Evolutionary conservation across 176 grass and related monocot species (phyloP), one percentile per base, ranked within the genome.

Genomic region (Pontederia paniculata): DNA sequence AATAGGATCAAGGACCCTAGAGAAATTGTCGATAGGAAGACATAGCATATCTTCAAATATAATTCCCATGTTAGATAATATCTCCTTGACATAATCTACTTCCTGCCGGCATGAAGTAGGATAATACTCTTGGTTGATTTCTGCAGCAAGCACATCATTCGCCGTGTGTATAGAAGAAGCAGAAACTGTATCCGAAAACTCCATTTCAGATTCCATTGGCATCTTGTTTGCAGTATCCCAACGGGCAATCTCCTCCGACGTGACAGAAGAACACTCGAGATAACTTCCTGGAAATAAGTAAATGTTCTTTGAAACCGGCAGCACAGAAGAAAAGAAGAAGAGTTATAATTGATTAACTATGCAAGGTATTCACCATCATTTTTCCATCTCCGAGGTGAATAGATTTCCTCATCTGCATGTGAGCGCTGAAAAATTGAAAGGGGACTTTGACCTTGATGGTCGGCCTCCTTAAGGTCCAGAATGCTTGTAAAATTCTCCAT

Each of bases 31-130:
- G 22, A 81, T 43, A 47, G 52, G 42, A 22, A 44, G 63, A 57
- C 58, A 74, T 58, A 52, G 72, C 59, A 73, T 43, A 12, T 63
- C 28, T 25, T 45, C 31, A 23, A 47, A 74, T 11, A 63, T 31
- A 62, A 67, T 62, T 16, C 60, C 60, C 31, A 48, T 37, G 55
- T 73, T 53, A 6, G 45, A 84, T 66, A 91, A 31, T 50, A 98
- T 82, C 53, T 88, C 77, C 63, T 75, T 79, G 65, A 98, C 58
- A 65, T 91, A 84, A 9, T 81, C 78, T 12, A 88, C 25, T 66
- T 84, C 94, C 11, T 82, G 76, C 31, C 23, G 72, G 23, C 37
- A 54, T 12, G 22, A 45, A 63, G 79, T 77, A 72, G 80, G 74
- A 70, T 52, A 59, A 48, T 41, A 56, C 10, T 70, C 59, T 22